These are phyloP conservation scores for Arabidopsis hybrid DNA, from an alignment of 441 rosid species.

Conservation along the genomic window DNA sequence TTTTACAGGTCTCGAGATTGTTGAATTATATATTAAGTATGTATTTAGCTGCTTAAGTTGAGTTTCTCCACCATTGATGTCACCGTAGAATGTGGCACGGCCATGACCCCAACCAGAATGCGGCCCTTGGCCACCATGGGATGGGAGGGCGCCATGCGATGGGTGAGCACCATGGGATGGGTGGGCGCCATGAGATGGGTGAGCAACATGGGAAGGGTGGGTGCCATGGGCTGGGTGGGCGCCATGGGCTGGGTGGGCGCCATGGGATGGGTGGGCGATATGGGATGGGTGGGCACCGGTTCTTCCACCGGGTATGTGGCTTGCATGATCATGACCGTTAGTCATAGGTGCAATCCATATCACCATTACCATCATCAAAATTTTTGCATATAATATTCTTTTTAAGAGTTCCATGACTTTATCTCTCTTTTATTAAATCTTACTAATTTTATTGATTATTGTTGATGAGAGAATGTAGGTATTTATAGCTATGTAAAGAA, in stretches of 20 bases:
- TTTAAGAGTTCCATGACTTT: conserved; percentile 26
- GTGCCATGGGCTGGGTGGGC: too few species aligned
- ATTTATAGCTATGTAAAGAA: not conserved
- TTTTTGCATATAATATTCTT: not conserved
- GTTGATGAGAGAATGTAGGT: not conserved
- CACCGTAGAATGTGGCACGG: conserved; percentile 51
- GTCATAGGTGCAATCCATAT: conserved; percentile 24
- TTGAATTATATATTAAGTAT: not conserved
- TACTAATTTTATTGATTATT: not conserved
- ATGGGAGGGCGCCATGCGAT: too few species aligned
- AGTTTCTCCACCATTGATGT: conserved; percentile 40
- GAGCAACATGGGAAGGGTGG: too few species aligned
- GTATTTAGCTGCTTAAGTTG: conserved; percentile 16
- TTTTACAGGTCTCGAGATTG: not conserved
- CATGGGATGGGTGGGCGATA: too few species aligned
- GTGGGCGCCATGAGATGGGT: too few species aligned
- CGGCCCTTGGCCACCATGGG: too few species aligned
- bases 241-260: too few species aligned
- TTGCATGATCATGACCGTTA: conserved; percentile 5
- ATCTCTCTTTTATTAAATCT: not conserved
- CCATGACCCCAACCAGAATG: conserved; percentile 38
- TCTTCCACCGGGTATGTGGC: too few species aligned
- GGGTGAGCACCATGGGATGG: too few species aligned
- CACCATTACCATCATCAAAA: conserved; percentile 24
- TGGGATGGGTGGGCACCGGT: too few species aligned